phyloP scores from a whole-genome alignment of 1,139 yeast genomes.

The Hemisphaericaspora xylofermentans region DNA sequence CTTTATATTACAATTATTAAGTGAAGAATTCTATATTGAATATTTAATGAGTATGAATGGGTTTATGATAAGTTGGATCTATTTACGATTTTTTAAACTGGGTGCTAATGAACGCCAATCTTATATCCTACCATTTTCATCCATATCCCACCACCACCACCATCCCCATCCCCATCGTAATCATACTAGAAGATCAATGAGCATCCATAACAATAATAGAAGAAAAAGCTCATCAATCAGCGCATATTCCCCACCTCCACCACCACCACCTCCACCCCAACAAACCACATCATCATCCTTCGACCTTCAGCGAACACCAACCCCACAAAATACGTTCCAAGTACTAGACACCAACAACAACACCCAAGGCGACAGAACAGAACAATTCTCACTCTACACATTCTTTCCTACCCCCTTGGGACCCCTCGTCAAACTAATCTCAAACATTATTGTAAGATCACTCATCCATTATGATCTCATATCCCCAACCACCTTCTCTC shows the following conservation, averaged over 20 bases:
- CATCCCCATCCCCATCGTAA: too few species aligned
- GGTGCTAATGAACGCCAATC: conserved; percentile 47
- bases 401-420: conserved; percentile 48
- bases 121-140: conserved; percentile 37
- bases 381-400: conserved; percentile 41
- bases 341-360: conserved; percentile 20
- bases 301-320: too few species aligned
- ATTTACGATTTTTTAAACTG: conserved; percentile 39
- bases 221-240: conserved; percentile 9
- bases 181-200: conserved; percentile 3
- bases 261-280: neutral
- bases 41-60: conserved; percentile 28
- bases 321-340: conserved; percentile 19
- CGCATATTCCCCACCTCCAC: conserved; percentile 1
- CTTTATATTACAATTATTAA: conserved; percentile 21
- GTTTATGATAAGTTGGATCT: conserved; percentile 40
- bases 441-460: conserved; percentile 20
- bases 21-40: conserved; percentile 31
- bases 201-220: too few species aligned
- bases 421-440: conserved; percentile 21
- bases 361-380: conserved; percentile 40
- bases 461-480: conserved; percentile 25
- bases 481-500: conserved; percentile 27
- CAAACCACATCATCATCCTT: too few species aligned
- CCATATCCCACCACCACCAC: too few species aligned